Conservation (phyloP, 306 rosid species). For the Rosa rugosa region DNA sequence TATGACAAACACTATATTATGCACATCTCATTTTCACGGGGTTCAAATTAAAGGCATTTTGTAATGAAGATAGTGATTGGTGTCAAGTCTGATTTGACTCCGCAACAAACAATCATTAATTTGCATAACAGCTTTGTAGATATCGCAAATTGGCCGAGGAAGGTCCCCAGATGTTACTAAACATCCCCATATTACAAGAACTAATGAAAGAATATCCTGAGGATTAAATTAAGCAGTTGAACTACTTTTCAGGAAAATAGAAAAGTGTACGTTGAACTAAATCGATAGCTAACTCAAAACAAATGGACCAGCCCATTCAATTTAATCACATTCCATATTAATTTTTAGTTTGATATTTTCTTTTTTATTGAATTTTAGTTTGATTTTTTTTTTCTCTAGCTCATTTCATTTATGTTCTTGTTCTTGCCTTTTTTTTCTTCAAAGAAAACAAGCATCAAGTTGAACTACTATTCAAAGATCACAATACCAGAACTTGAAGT, state of each 20-base stretch:
- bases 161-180: neutral
- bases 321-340: too few species aligned
- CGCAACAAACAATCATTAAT: neutral
- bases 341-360: too few species aligned
- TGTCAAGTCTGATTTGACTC: conserved; percentile 1
- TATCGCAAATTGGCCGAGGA: neutral
- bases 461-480: too few species aligned
- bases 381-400: too few species aligned
- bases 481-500: too few species aligned
- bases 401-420: too few species aligned
- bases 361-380: too few species aligned
- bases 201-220: neutral
- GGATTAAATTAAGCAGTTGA: neutral
- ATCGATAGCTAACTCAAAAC: neutral
- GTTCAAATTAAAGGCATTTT: neutral
- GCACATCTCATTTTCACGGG: neutral
- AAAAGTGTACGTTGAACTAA: neutral
- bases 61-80: neutral
- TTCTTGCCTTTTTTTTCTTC: too few species aligned
- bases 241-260: neutral
- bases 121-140: neutral
- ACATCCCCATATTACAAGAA: neutral
- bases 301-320: too few species aligned
- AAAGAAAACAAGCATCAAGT: too few species aligned
- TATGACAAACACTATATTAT: neutral